A percentile compares a stretch with the other conserved stretches of the same genome.
Conservation (phyloP, 2,329 filamentous ascomycete genomes). For the Calonectria montana region DNA sequence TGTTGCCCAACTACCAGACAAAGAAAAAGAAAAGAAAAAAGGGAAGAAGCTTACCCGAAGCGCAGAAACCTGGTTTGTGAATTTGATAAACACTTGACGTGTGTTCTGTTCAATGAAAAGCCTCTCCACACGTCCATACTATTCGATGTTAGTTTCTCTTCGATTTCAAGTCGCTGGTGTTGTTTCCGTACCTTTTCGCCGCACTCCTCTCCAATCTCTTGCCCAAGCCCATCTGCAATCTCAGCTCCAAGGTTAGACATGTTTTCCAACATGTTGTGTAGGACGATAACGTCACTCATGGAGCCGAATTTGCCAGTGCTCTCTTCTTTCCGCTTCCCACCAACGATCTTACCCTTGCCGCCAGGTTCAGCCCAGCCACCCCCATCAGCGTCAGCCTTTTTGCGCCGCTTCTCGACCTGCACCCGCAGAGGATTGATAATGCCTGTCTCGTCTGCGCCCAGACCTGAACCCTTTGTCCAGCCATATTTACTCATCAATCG, state of each 20-base stretch:
- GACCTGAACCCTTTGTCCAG: conserved; percentile 87
- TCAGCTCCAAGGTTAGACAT: conserved; percentile 83
- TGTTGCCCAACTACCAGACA: not conserved
- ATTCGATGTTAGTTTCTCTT: conserved; percentile 26
- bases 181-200: conserved; percentile 71
- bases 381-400: conserved; percentile 80
- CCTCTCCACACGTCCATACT: conserved; percentile 87
- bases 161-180: not conserved
- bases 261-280: conserved; percentile 87
- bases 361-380: conserved; percentile 79
- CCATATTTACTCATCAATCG: conserved; percentile 94
- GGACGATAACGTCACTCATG: conserved; percentile 85
- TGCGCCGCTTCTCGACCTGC: conserved; percentile 87
- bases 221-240: conserved; percentile 79
- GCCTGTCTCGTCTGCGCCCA: conserved; percentile 84
- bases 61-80: conserved; percentile 86
- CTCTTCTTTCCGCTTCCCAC: conserved; percentile 70
- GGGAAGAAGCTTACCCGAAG: conserved; percentile 73
- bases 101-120: conserved; percentile 77
- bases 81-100: conserved; percentile 89
- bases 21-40: not conserved
- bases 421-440: conserved; percentile 87
- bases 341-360: conserved; percentile 82
- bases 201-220: conserved; percentile 97
- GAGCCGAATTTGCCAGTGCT: conserved; percentile 67